Base-by-base conservation (phyloP, 78 protist species). In the Dictyostelium discoideum region DNA sequence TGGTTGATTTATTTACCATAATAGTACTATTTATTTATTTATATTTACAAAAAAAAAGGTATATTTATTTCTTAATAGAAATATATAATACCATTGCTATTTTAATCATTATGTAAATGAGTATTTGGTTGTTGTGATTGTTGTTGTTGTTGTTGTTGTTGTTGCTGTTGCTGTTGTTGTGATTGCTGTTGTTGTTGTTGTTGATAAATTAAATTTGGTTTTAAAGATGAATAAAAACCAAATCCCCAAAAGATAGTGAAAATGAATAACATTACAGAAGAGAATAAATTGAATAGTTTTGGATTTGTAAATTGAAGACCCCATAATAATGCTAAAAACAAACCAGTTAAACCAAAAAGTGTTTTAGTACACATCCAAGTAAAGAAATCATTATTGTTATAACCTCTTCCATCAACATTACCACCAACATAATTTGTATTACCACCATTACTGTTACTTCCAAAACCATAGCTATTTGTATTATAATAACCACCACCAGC, bases 221-320 rank as follows among this genome's bases (percentile, higher is more conserved):
- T 82, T 54, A 82, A 82, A 54, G 86, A 78, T 8, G 78, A 39
- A 67, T 88, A 88, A 26, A 88, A 88, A 65, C 94, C 85, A 63
- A 81, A 6, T 42, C 83, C 94, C 94, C 94, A 88, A 67, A 60
- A 57, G 20, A 88, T 26, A 26, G 94, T 88, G 22, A 88, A 88
- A 20, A 88, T 24, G 14, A 88, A 26, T 40, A 88, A 44, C 10
- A 88, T 20, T 20, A 88, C n/a, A 8, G 81, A 26, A 3, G 94
- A 78, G 65, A 88, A 65, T 11, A 48, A 73, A 65, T 88, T 76
- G 46, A 88, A 88, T 8, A 81, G 57, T 72, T 80, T 88, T 63
- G 94, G 94, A n/a, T 63, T 80, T 14, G 82, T 65, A 16, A 88
- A 24, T 80, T 88, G 85, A 3, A 88, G 82, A 16, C 54, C n/a